Conservation (phyloP, 2,329 filamentous ascomycete genomes). For the Alternaria alternata region DNA sequence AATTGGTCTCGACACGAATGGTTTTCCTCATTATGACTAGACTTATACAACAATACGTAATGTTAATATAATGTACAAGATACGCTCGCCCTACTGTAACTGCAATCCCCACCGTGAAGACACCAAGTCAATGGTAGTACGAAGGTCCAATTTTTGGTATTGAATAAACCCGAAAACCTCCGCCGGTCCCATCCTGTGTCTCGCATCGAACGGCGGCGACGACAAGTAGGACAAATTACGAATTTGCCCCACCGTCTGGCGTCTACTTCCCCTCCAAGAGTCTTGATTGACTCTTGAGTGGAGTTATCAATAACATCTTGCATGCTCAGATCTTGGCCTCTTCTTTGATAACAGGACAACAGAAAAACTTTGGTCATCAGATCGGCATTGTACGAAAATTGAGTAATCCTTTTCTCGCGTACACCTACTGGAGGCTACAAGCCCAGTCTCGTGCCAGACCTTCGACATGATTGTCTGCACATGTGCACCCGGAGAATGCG, state of each 20-base stretch:
- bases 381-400: background rate
- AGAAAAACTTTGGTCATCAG: background rate
- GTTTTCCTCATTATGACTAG: background rate
- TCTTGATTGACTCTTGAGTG: background rate
- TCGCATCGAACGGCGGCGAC: background rate
- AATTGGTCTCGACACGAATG: background rate
- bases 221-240: background rate
- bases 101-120: background rate
- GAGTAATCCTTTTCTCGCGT: background rate
- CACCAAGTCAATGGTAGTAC: background rate
- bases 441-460: background rate
- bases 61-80: slow-evolving; percentile 4
- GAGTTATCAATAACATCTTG: background rate
- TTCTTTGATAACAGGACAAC: background rate
- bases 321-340: background rate
- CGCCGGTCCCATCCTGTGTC: background rate
- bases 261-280: background rate
- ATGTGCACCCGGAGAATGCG: background rate
- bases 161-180: background rate
- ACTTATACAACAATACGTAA: background rate
- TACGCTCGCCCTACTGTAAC: background rate
- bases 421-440: background rate
- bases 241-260: background rate
- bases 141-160: background rate
- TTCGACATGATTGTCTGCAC: background rate